Percentiles rank a stretch among this genome's conserved stretches.
phyloP scores from a whole-genome alignment of 2,329 filamentous ascomycete species.

The Paecilomyces variotii region DNA sequence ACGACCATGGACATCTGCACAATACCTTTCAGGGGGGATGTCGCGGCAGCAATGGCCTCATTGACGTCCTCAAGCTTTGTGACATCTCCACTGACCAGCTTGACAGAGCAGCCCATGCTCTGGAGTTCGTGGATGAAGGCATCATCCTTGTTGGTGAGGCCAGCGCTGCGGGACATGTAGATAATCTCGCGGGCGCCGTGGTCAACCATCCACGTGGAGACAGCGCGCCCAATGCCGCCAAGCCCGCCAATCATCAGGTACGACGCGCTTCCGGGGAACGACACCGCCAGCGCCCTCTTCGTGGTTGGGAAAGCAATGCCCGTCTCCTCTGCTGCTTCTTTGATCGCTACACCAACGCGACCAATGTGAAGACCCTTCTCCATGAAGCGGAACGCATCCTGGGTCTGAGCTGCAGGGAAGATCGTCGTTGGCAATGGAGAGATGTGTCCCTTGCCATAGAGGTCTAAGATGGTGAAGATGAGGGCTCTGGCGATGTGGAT shows the following conservation, averaged over 20 bases:
- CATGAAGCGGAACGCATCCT: constrained; percentile 37
- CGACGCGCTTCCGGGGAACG: constrained; percentile 8
- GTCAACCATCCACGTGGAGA: constrained; percentile 28
- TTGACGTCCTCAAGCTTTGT: too few species aligned
- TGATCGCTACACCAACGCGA: constrained; percentile 34
- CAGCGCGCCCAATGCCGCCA: constrained; percentile 30
- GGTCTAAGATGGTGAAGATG: background rate
- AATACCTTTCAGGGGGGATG: too few species aligned
- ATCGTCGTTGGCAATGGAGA: constrained; percentile 19
- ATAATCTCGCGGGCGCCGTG: constrained; percentile 28
- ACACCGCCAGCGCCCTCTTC: background rate
- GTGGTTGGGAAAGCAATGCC: background rate
- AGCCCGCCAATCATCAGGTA: constrained; percentile 34
- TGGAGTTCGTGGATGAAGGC: constrained; percentile 15
- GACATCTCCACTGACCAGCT: constrained; percentile 8
- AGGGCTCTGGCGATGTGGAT: too few species aligned
- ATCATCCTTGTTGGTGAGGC: constrained; percentile 6
- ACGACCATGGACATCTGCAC: too few species aligned
- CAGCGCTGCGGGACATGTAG: constrained; percentile 25
- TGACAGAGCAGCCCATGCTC: constrained; percentile 13
- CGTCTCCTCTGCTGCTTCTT: constrained; percentile 2
- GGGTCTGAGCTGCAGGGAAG: constrained; percentile 18
- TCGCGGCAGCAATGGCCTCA: too few species aligned
- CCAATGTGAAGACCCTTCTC: constrained; percentile 39
- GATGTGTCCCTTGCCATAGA: constrained; percentile 5